Evolutionary conservation across 1,284 basidiomycete species (phyloP), one percentile per base, ranked within the genome.

Genomic region (Trametes versicolor): DNA sequence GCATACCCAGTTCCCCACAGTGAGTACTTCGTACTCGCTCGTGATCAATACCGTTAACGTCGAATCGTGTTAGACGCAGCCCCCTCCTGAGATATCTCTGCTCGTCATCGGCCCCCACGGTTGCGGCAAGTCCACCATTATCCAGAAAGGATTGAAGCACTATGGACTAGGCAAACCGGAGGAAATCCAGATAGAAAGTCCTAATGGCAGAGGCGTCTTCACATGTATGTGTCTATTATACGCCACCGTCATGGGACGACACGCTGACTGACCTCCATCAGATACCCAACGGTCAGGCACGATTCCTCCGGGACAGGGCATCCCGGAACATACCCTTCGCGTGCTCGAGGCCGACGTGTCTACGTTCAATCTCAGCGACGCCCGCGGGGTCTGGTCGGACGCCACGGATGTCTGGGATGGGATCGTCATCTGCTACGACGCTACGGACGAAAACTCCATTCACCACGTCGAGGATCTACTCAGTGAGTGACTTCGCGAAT

Each of bases 401-500:
- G 82, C 80, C 9, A 82, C 86, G 17, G 87, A 88, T 25, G 77
- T 78, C n/a, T 80, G 92, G 59, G 86, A 93, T 72, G 92, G 88
- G 8, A 82, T 89, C 25, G 82, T 93, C 48, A 82, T 94, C 50
- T 94, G 92, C 71, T 94, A 93, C 75, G 90, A 94, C 75, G 83
- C 87, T 17, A 85, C 87, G 0, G 80, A 86, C 67, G 75, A 76
- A 63, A 73, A 78, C 6, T 93, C 93, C 27, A 91, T 91, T 70
- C 75, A 76, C 36, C 87, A 86, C 39, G 84, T 93, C 23, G 84
- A 87, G 74, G 80, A 81, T 41, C 80, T 92, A 59, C 80, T 93
- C 52, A 82, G 91, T 94, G 70, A 76, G 86, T 79, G 21, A 32
- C 29, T 25, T 25, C 21, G 65, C 70, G 32, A 19, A 32, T 47